Evolutionary conservation across 164 flowering plant species (phyloP).

Genomic region (Umbellularia californica): DNA sequence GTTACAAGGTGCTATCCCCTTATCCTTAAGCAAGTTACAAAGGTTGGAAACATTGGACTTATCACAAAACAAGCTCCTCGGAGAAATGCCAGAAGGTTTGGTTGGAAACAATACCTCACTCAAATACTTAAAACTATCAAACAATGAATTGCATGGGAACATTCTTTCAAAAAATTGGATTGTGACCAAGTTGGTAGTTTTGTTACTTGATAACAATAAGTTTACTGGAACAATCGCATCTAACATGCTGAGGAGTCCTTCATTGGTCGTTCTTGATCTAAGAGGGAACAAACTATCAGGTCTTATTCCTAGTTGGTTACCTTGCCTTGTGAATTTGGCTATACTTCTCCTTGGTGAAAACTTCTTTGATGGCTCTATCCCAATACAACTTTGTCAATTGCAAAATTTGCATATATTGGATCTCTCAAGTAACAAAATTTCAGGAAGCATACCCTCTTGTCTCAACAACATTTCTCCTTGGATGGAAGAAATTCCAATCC

Average conservation of each 20-base stretch:
- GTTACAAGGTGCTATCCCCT: constrained; percentile 7
- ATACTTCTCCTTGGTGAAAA: background rate
- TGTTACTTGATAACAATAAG: background rate
- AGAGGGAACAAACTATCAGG: background rate
- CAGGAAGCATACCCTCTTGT: constrained; percentile 4
- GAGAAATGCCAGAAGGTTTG: background rate
- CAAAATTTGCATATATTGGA: background rate
- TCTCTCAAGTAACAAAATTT: constrained; percentile 5
- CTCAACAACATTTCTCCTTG: background rate
- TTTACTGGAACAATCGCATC: background rate
- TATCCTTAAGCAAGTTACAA: background rate
- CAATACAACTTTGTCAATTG: background rate
- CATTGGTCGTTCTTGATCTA: background rate
- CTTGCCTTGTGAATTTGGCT: background rate
- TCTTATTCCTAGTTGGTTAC: background rate
- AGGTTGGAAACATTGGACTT: background rate
- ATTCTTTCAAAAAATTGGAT: background rate
- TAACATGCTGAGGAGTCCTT: background rate
- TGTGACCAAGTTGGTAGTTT: background rate
- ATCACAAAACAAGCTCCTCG: background rate
- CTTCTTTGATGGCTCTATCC: background rate
- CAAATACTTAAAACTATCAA: background rate
- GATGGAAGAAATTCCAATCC: background rate
- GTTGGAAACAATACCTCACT: background rate
- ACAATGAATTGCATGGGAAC: background rate